Evolutionary conservation across 371 early-diverging fungal species (phyloP), one percentile per base, ranked within the genome.

Genomic region (Rhizopus stolonifer): DNA sequence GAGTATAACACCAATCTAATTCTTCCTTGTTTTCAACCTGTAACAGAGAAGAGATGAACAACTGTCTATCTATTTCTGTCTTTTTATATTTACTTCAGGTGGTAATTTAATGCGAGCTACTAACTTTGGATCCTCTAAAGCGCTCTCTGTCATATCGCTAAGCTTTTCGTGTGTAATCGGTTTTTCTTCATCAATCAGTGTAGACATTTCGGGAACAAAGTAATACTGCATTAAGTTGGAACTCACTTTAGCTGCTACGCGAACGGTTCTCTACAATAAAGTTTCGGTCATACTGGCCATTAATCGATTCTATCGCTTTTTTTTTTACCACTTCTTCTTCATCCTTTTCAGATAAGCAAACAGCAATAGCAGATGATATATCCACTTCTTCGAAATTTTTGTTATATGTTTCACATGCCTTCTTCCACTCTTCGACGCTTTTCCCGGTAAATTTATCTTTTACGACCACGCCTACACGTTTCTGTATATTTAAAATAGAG

Each of bases 1-100:
- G 99, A 5, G 87, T 78, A 54, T 96, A 94, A 64, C 96, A 92
- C 92, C 94, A 93, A 45, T 99, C 99, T 8, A 87, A 55, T 33
- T 76, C 78, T 7, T 74, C 77, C 23, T 59, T 63, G 45, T 65
- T 61, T 0, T 66, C 67, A 9, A 69, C 54, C 70, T 57, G 23
- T 19, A 23, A 18, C 6, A 36, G 15, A 38, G 14, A 38, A n/a
- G 14, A 34, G 21, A 7, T 19, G 6, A n/a, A n/a, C 4, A 36
- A 2, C 36, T 2, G n/a, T 36, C n/a, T 2, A n/a, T 36, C 3
- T 36, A 4, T 14, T 15, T 29, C 11, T 5, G 5, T 15, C 13
- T 34, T n/a, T 2, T 17, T 42, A 29, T 33, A 48, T 73, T 57
- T 67, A 88, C 88, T 58, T 91, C 92, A 15, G 74, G 68, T 1